Percentiles rank a stretch among this genome's conserved stretches.
Conservation (phyloP, 1,139 yeast species). For the Scheffersomyces titani region DNA sequence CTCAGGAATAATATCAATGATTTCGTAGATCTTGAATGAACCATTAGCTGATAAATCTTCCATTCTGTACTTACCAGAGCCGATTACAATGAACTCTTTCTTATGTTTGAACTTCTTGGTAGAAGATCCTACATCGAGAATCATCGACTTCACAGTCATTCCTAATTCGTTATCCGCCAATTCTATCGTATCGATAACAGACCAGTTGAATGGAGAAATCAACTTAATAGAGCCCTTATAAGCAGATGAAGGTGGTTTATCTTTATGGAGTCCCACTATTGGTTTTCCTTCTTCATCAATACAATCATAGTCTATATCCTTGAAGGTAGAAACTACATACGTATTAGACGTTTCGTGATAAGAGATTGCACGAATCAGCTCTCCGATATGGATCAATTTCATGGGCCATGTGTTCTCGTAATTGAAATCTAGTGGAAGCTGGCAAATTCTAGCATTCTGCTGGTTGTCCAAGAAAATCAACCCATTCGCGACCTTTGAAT, state of each 20-base stretch:
- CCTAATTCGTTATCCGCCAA: slow-evolving; percentile 70
- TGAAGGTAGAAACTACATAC: slow-evolving; percentile 64
- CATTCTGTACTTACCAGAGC: slow-evolving; percentile 74
- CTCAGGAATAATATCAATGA: slow-evolving; percentile 86
- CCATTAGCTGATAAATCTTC: slow-evolving; percentile 89
- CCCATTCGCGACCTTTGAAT: slow-evolving; percentile 46
- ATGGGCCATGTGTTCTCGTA: slow-evolving; percentile 71
- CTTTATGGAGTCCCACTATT: slow-evolving; percentile 58
- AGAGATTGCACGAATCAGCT: slow-evolving; percentile 67
- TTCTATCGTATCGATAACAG: slow-evolving; percentile 68
- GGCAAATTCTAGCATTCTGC: slow-evolving; percentile 72
- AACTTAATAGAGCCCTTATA: slow-evolving; percentile 64
- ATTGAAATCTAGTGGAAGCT: slow-evolving; percentile 51
- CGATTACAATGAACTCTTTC: slow-evolving; percentile 74
- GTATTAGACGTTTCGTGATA: slow-evolving; percentile 73
- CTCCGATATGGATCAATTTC: slow-evolving; percentile 53
- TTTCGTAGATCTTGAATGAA: slow-evolving; percentile 69
- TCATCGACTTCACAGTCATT: slow-evolving; percentile 57
- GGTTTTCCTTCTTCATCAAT: slow-evolving; percentile 75
- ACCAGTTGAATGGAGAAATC: slow-evolving; percentile 76
- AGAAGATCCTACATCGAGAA: slow-evolving; percentile 52
- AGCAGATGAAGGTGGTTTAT: slow-evolving; percentile 50
- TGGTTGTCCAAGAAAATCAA: slow-evolving; percentile 72
- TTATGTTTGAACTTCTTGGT: slow-evolving; percentile 55
- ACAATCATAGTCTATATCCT: slow-evolving; percentile 62